A percentile compares a stretch with the other conserved stretches of the same genome.
Evolutionary conservation across 2,329 filamentous ascomycete species (phyloP).

Genomic region (Fusarium newnesense): DNA sequence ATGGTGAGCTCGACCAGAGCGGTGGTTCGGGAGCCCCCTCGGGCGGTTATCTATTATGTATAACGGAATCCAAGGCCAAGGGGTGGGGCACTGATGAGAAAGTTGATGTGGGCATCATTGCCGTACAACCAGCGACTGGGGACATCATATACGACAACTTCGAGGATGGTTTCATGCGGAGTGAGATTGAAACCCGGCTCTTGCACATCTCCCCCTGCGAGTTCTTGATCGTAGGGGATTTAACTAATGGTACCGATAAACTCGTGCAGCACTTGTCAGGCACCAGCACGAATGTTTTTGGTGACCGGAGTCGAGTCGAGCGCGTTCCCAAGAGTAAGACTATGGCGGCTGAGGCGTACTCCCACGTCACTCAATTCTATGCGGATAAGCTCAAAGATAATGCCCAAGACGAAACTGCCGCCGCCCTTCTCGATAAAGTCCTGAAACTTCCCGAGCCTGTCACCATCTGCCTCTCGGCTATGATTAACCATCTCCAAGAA

Average conservation of each 20-base stretch:
- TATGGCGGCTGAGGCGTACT: conserved; percentile 84
- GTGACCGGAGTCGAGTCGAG: conserved; percentile 89
- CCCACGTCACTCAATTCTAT: conserved; percentile 93
- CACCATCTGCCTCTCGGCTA: conserved; percentile 91
- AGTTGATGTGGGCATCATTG: conserved; percentile 89
- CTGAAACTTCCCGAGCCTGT: conserved; percentile 85
- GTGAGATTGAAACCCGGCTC: conserved; percentile 93
- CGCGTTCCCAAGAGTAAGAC: conserved; percentile 79
- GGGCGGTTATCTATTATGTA: conserved; percentile 91
- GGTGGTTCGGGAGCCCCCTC: conserved; percentile 59
- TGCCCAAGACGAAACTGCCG: conserved; percentile 64
- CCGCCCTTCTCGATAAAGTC: conserved; percentile 83
- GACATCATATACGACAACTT: conserved; percentile 97
- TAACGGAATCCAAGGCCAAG: conserved; percentile 87
- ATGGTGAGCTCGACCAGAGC: conserved; percentile 76
- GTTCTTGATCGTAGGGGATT: conserved; percentile 89
- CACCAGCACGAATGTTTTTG: conserved; percentile 90
- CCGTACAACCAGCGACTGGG: conserved; percentile 94
- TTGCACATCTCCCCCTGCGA: conserved; percentile 96
- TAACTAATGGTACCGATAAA: conserved; percentile 92
- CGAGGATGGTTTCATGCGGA: conserved; percentile 97
- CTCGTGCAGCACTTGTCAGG: conserved; percentile 89
- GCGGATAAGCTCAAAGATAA: conserved; percentile 80
- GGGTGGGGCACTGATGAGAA: conserved; percentile 88
- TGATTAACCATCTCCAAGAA: conserved; percentile 92